Percentiles rank a stretch among this genome's conserved stretches.
phyloP scores from a whole-genome alignment of 805 yeast genomes.

The Metschnikowia matae region DNA sequence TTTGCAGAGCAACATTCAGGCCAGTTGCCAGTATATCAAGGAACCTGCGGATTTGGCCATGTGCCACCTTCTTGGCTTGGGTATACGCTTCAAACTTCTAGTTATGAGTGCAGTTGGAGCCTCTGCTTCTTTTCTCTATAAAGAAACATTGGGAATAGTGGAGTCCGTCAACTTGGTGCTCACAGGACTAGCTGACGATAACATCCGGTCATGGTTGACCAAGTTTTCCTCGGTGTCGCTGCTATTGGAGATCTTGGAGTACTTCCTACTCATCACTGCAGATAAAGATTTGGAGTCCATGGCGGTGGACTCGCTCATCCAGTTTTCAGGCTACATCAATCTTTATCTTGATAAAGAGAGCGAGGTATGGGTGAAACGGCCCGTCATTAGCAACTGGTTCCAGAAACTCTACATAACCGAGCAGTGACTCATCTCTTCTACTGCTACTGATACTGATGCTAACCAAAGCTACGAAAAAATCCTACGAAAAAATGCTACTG shows the following conservation, averaged over 20 bases:
- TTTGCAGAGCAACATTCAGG: background rate
- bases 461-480: no score
- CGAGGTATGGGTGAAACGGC: conserved; percentile 1
- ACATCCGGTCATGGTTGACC: conserved; percentile 2
- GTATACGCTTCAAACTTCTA: conserved; percentile 6
- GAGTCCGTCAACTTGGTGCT: conserved; percentile 1
- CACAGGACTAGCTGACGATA: background rate
- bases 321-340: conserved; percentile 5
- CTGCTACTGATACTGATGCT: no score
- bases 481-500: no score
- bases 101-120: background rate
- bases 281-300: conserved; percentile 4
- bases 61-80: background rate
- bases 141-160: conserved; percentile 6
- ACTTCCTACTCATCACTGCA: conserved; percentile 2
- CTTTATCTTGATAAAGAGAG: conserved; percentile 3
- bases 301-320: conserved; percentile 7
- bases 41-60: conserved; percentile 1
- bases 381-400: conserved; percentile 9
- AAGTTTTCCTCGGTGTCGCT: conserved; percentile 1
- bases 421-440: background rate
- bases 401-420: conserved; percentile 2
- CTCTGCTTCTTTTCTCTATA: background rate
- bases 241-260: conserved; percentile 9
- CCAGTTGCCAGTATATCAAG: background rate